These are phyloP conservation scores for Trifolium fragiferum DNA, from an alignment of 306 rosid species.

Conservation along the genomic window DNA sequence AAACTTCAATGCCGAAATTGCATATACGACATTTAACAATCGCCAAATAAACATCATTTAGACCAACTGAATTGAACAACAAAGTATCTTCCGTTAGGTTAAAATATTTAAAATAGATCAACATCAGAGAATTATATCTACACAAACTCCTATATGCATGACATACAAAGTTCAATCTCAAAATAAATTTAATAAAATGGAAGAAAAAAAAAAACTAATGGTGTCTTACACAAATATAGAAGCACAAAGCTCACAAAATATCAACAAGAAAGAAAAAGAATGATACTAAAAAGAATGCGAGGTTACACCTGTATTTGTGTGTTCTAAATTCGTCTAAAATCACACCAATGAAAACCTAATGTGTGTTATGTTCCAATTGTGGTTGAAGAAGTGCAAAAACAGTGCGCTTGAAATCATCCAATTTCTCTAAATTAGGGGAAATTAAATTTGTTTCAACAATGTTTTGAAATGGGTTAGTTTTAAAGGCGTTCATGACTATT, in stretches of 20 bases:
- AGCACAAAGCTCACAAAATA: conserved; percentile 2
- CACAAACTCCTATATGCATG: conserved; percentile 24
- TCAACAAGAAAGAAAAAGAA: conserved; percentile 9
- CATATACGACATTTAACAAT: background rate
- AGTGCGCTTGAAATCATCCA: conserved; percentile 19
- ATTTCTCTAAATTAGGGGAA: conserved; percentile 5
- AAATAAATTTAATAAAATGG: background rate
- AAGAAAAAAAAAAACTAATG: background rate
- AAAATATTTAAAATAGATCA: background rate
- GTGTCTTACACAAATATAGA: conserved; percentile 20
- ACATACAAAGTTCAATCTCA: conserved; percentile 36
- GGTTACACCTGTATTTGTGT: background rate
- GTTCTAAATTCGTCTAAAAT: no score
- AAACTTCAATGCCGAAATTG: background rate
- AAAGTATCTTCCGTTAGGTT: conserved; percentile 46
- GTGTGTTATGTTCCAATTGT: no score
- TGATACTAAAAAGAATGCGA: background rate
- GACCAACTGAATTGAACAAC: no score
- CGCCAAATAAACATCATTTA: background rate
- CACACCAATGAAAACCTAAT: no score
- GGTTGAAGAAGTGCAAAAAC: no score
- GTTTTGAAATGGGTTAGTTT: background rate
- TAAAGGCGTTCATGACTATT: background rate
- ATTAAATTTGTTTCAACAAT: background rate
- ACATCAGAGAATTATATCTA: conserved; percentile 26